Conservation (phyloP, 163 green algal genomes). For the Chlorella variabilis region DNA sequence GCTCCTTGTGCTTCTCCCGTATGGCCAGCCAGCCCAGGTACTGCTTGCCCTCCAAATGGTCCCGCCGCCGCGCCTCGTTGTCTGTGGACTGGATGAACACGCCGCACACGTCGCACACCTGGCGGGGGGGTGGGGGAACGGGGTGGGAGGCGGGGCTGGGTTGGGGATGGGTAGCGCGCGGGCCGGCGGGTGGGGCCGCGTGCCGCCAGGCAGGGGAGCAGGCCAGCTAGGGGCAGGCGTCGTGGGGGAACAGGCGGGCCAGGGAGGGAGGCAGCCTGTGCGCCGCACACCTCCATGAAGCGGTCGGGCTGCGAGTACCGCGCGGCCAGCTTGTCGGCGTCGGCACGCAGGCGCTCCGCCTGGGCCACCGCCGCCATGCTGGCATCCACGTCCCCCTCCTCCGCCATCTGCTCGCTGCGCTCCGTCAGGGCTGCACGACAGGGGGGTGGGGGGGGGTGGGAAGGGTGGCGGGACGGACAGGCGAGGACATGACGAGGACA, state of each 20-base stretch:
- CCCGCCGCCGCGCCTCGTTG: conserved; percentile 78
- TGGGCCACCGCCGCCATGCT: conserved; percentile 70
- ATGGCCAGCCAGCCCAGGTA: conserved; percentile 58
- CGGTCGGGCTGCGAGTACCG: conserved; percentile 18
- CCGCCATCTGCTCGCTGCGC: conserved; percentile 68
- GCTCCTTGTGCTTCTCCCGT: conserved; percentile 71
- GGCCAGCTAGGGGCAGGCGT: no score
- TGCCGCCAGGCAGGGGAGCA: no score
- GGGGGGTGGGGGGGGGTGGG: no score
- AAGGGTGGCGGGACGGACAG: not conserved
- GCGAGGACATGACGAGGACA: no score
- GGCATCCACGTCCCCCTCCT: conserved; percentile 83
- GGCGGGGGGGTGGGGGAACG: no score
- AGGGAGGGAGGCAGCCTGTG: no score
- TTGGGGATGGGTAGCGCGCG: no score
- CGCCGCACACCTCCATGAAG: not conserved
- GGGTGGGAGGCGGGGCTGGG: no score
- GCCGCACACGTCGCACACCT: conserved; percentile 70
- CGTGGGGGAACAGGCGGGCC: no score
- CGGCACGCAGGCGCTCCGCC: conserved; percentile 32
- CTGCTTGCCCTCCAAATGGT: conserved; percentile 86
- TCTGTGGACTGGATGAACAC: conserved; percentile 88
- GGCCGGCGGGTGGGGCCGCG: no score
- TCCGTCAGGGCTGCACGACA: conserved; percentile 57
- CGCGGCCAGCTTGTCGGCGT: not conserved